Evolutionary conservation across 495 filamentous ascomycete species (phyloP), one percentile per base, ranked within the genome.

Genomic region (Hypoxylon cercidicola): DNA sequence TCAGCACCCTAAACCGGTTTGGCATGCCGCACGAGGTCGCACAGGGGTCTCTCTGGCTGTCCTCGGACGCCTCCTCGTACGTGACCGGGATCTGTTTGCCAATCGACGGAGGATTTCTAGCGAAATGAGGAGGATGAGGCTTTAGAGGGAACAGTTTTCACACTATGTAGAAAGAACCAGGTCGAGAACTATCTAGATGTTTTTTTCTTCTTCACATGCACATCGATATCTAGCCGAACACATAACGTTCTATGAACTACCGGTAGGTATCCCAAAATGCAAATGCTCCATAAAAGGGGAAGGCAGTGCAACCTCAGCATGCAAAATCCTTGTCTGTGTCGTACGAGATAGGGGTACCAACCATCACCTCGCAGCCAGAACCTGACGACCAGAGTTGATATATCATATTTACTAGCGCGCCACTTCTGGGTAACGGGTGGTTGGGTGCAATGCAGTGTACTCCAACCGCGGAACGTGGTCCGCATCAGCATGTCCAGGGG

Each of bases 11-110:
- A 25, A 65, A 67, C 18, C 69, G 75, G 12, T 74, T 76, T 48
- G 75, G 62, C 3, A 54, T 67, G 50, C 44, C 69, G 0, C 56
- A 76, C 20, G 75, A 78, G 55, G 68, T 78, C 11, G 75, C 74
- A 4, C 69, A 78, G 40, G 72, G 60, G 6, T 68, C 62, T 12
- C 62, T 78, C 7, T 78, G 75, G 75, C 66, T 78, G 28, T 70
- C 65, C 0, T 75, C 72, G 2, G 67, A 68, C 20, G 44, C 55
- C 4, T 70, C 74, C 4, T 73, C 72, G 8, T 78, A 71, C 51
- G 69, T 78, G 9, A 78, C 64, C 2, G 75, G 74, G 4, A 59
- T 66, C 37, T 65, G 61, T 15, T 16, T 78, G 45, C 72, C 75
- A 0, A 64, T 78, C 37, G 75, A 78, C 55, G 74, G 68, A 47